Evolutionary conservation across 106 monocot genomes (phyloP).

Genomic region (Acorus gramineus): DNA sequence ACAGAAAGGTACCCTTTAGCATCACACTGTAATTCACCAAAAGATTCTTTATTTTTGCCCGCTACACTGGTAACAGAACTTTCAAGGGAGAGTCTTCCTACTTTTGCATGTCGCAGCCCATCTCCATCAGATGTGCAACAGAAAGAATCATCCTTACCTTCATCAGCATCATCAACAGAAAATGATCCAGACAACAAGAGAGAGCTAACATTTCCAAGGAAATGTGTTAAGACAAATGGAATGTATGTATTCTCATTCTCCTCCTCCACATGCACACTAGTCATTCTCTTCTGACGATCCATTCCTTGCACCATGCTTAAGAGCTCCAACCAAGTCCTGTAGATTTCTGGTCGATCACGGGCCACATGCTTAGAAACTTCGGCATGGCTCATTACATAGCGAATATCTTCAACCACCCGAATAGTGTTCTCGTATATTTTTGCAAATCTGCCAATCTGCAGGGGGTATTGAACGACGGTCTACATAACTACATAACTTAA

Average conservation of each 20-base stretch:
- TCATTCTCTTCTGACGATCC: constrained; percentile 68
- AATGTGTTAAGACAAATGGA: constrained; percentile 47
- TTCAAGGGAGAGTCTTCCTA: constrained; percentile 47
- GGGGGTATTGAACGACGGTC: no score
- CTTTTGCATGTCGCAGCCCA: constrained; percentile 36
- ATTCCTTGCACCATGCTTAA: constrained; percentile 70
- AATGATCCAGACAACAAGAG: constrained; percentile 53
- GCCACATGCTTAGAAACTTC: constrained; percentile 53
- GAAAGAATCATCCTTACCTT: constrained; percentile 9
- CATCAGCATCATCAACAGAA: constrained; percentile 20
- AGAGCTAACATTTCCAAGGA: constrained; percentile 45
- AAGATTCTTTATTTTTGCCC: constrained; percentile 3
- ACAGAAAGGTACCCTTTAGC: constrained; percentile 5
- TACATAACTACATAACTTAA: no score
- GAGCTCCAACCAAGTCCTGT: constrained; percentile 49
- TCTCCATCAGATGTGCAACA: constrained; percentile 14
- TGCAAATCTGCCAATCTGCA: constrained; percentile 64
- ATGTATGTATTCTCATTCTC: constrained; percentile 44
- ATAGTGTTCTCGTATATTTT: constrained; percentile 33
- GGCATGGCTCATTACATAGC: constrained; percentile 52
- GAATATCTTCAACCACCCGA: constrained; percentile 64
- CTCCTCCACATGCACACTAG: constrained; percentile 49
- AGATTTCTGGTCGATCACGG: constrained; percentile 51
- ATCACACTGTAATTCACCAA: neutral
- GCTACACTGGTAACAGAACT: constrained; percentile 11